These are phyloP conservation scores for Geranomyces michiganensis DNA, from an alignment of 192 early-diverging fungal genomes.

Conservation along the genomic window DNA sequence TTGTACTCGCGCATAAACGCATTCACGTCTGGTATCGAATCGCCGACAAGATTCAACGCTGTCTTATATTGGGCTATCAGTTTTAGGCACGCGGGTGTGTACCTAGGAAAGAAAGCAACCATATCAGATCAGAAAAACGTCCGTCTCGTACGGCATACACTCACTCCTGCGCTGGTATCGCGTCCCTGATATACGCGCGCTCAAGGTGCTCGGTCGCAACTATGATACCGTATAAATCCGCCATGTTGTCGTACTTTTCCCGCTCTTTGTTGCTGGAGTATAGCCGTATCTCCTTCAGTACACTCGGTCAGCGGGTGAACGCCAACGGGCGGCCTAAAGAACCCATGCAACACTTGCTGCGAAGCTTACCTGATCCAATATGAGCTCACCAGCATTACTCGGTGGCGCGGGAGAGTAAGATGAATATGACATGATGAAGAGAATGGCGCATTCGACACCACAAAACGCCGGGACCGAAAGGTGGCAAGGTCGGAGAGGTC, in stretches of 20 bases:
- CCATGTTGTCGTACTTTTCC: slow-evolving; percentile 89
- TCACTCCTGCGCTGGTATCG: slow-evolving; percentile 79
- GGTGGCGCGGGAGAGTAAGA: too few species aligned
- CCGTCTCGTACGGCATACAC: not conserved
- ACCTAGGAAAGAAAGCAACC: slow-evolving; percentile 48
- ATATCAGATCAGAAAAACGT: not conserved
- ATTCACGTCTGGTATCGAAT: slow-evolving; percentile 68
- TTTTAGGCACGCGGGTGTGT: slow-evolving; percentile 86
- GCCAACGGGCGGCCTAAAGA: too few species aligned
- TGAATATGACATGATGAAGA: too few species aligned
- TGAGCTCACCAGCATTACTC: too few species aligned
- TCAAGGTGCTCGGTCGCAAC: slow-evolving; percentile 91
- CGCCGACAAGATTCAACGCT: slow-evolving; percentile 65
- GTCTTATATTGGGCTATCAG: slow-evolving; percentile 93
- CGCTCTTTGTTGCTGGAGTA: slow-evolving; percentile 81
- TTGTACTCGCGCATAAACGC: slow-evolving; percentile 81
- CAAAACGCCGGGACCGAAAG: too few species aligned
- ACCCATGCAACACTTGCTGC: too few species aligned
- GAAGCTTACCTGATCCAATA: too few species aligned
- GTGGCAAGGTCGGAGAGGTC: too few species aligned
- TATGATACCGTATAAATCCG: slow-evolving; percentile 91
- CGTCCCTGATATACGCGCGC: slow-evolving; percentile 88
- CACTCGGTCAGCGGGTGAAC: not conserved
- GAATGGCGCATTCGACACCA: too few species aligned
- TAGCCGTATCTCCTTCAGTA: slow-evolving; percentile 76